A percentile compares a stretch with the other conserved stretches of the same genome.
These are phyloP conservation scores for Lachnum nothofagi DNA, from an alignment of 2,329 filamentous ascomycete genomes.

Conservation along the genomic window DNA sequence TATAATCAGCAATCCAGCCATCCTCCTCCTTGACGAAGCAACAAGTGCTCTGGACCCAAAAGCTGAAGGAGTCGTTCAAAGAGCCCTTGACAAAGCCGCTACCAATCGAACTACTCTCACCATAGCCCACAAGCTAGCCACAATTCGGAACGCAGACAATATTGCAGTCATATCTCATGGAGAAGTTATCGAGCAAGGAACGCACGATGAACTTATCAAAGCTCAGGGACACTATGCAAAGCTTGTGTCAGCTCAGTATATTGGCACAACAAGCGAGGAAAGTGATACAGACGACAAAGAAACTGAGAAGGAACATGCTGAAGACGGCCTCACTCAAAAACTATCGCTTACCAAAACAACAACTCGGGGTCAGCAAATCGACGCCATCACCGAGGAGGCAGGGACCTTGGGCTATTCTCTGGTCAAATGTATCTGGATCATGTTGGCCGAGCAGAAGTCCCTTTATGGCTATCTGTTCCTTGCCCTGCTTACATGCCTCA, in stretches of 20 bases:
- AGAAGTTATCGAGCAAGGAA: constrained; percentile 15
- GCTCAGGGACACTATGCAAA: constrained; percentile 8
- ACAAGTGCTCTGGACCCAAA: constrained; percentile 71
- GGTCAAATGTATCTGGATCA: constrained; percentile 11
- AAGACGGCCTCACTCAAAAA: too few relatives aligned
- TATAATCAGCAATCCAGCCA: constrained; percentile 43
- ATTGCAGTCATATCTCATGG: constrained; percentile 19
- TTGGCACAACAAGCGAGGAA: background rate
- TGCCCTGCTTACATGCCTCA: constrained; percentile 35
- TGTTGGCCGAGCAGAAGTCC: constrained; percentile 35
- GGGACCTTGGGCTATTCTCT: constrained; percentile 10
- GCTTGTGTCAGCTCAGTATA: constrained; percentile 9
- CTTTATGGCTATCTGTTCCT: constrained; percentile 43
- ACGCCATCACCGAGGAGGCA: background rate
- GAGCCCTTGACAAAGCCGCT: constrained; percentile 46
- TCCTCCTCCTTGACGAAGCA: constrained; percentile 70
- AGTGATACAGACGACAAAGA: background rate
- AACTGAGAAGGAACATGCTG: background rate
- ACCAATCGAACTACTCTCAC: constrained; percentile 57
- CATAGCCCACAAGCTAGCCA: constrained; percentile 70
- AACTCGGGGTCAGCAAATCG: too few relatives aligned
- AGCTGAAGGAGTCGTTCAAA: constrained; percentile 72
- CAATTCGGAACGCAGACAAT: constrained; percentile 66
- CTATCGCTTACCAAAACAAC: too few relatives aligned
- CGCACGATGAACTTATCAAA: constrained; percentile 45